Evolutionary conservation across 2,329 filamentous ascomycete species (phyloP).

Genomic region (Cladosporium sp.): DNA sequence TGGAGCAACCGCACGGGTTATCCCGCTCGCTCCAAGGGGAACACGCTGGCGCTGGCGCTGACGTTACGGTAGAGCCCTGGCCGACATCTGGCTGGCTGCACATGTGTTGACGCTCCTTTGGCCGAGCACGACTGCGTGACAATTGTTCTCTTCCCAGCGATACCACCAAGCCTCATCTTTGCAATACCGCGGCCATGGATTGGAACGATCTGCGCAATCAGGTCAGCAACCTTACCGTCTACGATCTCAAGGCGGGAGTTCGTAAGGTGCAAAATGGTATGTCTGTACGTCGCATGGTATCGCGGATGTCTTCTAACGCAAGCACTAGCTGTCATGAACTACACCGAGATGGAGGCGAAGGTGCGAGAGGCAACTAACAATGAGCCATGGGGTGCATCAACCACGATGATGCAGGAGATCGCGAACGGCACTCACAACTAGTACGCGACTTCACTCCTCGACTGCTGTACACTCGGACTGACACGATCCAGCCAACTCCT

Average conservation of each 20-base stretch:
- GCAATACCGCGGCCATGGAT: constrained; percentile 59
- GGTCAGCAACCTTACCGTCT: constrained; percentile 87
- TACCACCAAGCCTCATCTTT: constrained; percentile 24
- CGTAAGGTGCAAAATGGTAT: constrained; percentile 95
- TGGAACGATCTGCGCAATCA: constrained; percentile 78
- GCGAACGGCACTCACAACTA: constrained; percentile 97
- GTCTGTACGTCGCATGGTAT: constrained; percentile 21
- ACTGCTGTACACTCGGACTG: constrained; percentile 15
- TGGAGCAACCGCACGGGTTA: neutral
- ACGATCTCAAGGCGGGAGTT: constrained; percentile 91
- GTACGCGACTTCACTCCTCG: constrained; percentile 51
- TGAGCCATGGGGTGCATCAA: constrained; percentile 89
- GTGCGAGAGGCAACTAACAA: constrained; percentile 98
- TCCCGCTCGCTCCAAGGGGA: neutral
- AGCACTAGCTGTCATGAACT: constrained; percentile 85
- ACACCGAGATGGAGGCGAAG: constrained; percentile 85
- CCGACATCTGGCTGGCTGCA: neutral
- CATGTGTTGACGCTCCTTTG: neutral
- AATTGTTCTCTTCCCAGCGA: neutral
- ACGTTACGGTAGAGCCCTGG: neutral
- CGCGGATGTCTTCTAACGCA: constrained; percentile 10
- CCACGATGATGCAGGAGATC: constrained; percentile 92
- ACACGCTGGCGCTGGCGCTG: neutral
- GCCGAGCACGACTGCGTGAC: neutral
- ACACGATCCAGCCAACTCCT: constrained; percentile 69